phyloP scores from a whole-genome alignment of 768 basidiomycete species.

The Mycena filopes region DNA sequence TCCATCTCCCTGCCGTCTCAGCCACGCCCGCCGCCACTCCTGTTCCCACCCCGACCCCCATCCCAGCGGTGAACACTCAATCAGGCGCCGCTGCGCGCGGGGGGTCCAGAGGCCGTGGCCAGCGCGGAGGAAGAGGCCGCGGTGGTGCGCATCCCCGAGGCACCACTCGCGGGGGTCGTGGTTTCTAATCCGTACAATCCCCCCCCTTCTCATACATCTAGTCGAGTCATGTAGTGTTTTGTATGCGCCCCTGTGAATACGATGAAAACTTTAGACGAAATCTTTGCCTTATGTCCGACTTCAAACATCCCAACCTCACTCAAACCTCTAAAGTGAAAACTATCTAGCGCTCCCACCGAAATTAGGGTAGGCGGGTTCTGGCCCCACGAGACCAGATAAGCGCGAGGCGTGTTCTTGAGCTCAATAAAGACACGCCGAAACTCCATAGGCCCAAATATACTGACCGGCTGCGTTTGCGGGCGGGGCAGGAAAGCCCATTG shows the following conservation, averaged over 20 bases:
- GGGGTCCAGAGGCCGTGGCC: no score
- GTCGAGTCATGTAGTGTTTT: not conserved
- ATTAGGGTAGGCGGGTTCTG: not conserved
- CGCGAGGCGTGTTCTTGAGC: not conserved
- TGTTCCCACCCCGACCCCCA: not conserved
- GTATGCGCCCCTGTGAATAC: no score
- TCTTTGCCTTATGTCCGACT: not conserved
- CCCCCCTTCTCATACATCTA: not conserved
- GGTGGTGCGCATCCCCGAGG: not conserved
- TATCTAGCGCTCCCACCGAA: not conserved
- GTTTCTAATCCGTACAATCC: not conserved
- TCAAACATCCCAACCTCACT: not conserved
- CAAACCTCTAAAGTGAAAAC: no score
- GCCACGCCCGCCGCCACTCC: not conserved
- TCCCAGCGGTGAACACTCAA: not conserved
- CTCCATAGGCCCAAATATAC: slow-evolving; percentile 23
- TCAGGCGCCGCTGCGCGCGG: not conserved
- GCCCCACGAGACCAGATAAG: not conserved
- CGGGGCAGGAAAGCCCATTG: slow-evolving; percentile 18
- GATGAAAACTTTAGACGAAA: not conserved
- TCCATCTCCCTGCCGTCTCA: not conserved
- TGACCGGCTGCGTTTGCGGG: no score
- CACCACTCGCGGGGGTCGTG: not conserved
- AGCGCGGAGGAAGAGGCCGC: not conserved
- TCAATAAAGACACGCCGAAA: not conserved